These are phyloP conservation scores for Lactarius trivialis DNA, from an alignment of 768 basidiomycete genomes.

Conservation along the genomic window DNA sequence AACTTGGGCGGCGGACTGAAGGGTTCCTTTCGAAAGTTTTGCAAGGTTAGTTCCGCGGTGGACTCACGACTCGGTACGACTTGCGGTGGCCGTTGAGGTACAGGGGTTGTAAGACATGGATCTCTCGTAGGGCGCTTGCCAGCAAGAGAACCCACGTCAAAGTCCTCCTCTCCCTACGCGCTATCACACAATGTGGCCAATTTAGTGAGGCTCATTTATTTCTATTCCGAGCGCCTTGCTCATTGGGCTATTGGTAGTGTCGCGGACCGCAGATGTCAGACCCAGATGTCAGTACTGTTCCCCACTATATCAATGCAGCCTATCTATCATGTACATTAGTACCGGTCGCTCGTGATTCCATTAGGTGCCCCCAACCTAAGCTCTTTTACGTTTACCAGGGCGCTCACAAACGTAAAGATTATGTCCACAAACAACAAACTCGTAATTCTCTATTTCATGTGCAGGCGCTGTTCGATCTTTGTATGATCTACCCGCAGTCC, in stretches of 20 bases:
- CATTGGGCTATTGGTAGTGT: neutral
- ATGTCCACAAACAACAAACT: neutral
- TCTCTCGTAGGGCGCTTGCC: neutral
- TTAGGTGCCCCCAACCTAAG: conserved; percentile 4
- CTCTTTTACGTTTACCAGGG: conserved; percentile 28
- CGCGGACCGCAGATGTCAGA: neutral
- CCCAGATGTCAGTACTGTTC: conserved; percentile 1
- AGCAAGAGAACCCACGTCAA: neutral
- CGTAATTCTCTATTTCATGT: conserved; percentile 7
- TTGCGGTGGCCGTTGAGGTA: neutral
- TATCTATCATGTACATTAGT: neutral
- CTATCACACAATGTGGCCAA: neutral
- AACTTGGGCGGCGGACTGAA: neutral
- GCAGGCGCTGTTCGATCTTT: neutral
- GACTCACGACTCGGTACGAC: neutral
- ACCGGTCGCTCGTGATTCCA: conserved; percentile 4
- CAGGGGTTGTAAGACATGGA: neutral
- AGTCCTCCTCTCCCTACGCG: neutral
- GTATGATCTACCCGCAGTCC: neutral
- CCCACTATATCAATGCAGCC: conserved; percentile 1
- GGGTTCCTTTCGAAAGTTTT: neutral
- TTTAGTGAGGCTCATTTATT: neutral
- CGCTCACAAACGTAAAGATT: conserved; percentile 14
- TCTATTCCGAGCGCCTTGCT: neutral
- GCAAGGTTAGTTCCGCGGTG: neutral